Percentiles rank a stretch among this genome's conserved stretches.
phyloP scores from a whole-genome alignment of 805 yeast genomes.

The Wickerhamiella occidentalis region DNA sequence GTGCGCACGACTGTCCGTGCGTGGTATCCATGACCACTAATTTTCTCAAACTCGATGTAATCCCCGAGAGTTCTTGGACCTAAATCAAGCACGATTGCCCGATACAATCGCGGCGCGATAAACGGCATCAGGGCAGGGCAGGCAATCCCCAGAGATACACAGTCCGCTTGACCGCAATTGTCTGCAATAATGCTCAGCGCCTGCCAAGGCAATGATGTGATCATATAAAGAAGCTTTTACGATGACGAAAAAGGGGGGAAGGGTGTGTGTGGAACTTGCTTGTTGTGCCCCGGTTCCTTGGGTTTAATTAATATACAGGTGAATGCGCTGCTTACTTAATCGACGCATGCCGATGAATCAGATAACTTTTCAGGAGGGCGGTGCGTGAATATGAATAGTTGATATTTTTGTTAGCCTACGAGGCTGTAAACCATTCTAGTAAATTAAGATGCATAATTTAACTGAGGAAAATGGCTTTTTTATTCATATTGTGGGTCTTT shows the following conservation, averaged over 20 bases:
- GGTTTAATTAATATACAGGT: background rate
- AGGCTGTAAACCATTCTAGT: too few species aligned
- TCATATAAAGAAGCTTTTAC: too few species aligned
- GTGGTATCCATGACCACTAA: background rate
- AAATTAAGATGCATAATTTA: too few species aligned
- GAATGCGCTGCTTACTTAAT: background rate
- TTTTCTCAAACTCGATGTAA: slow-evolving; percentile 3
- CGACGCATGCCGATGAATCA: background rate
- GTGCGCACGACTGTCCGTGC: slow-evolving; percentile 25
- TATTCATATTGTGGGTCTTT: too few species aligned
- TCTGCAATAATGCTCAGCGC: slow-evolving; percentile 21
- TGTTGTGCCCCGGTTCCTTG: background rate
- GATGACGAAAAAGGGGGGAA: background rate
- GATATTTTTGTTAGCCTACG: too few species aligned
- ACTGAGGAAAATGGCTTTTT: too few species aligned
- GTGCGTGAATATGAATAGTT: background rate
- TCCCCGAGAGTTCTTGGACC: slow-evolving; percentile 23
- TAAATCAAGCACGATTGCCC: slow-evolving; percentile 25
- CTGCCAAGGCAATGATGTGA: slow-evolving; percentile 23
- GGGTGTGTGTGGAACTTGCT: background rate
- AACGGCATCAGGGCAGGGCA: slow-evolving; percentile 19
- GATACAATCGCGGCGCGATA: slow-evolving; percentile 23
- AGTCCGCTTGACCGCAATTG: slow-evolving; percentile 26
- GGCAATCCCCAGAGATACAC: slow-evolving; percentile 24
- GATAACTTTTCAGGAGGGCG: background rate